Conservation (phyloP, 169 alveolate species). For the Cryptosporidium ubiquitum region DNA sequence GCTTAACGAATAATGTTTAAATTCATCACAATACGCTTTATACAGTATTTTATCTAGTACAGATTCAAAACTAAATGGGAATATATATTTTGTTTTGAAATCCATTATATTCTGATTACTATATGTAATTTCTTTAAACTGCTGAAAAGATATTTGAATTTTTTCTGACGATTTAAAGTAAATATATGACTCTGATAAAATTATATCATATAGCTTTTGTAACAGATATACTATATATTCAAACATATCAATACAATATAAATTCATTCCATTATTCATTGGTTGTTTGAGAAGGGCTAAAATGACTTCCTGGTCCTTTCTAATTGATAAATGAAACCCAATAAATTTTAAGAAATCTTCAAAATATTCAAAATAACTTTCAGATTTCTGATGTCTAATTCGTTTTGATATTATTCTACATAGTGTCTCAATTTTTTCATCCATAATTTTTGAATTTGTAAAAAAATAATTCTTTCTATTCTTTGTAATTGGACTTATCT, state of each 20-base stretch:
- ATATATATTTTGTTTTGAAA: background rate
- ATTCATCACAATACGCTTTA: constrained; percentile 9
- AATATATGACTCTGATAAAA: background rate
- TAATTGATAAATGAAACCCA: constrained; percentile 11
- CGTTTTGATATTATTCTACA: background rate
- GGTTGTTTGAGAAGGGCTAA: constrained; percentile 47
- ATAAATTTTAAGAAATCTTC: constrained; percentile 43
- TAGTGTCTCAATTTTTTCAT: background rate
- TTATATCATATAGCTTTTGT: constrained; percentile 8
- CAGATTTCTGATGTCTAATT: background rate
- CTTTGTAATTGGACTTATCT: constrained; percentile 38
- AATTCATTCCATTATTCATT: constrained; percentile 12
- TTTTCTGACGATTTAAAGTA: constrained; percentile 1
- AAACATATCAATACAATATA: constrained; percentile 54
- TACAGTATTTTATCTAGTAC: constrained; percentile 1
- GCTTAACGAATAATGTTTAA: background rate
- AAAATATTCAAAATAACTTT: background rate
- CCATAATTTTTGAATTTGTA: background rate
- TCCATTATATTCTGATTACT: background rate
- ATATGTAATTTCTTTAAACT: constrained; percentile 18
- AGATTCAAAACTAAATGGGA: constrained; percentile 31
- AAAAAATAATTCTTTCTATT: constrained; percentile 41
- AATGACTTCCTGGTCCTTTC: background rate
- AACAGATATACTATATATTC: background rate
- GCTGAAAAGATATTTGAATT: background rate